These are phyloP conservation scores for Erysiphe pulchra DNA, from an alignment of 2,329 filamentous ascomycete genomes.

Conservation along the genomic window DNA sequence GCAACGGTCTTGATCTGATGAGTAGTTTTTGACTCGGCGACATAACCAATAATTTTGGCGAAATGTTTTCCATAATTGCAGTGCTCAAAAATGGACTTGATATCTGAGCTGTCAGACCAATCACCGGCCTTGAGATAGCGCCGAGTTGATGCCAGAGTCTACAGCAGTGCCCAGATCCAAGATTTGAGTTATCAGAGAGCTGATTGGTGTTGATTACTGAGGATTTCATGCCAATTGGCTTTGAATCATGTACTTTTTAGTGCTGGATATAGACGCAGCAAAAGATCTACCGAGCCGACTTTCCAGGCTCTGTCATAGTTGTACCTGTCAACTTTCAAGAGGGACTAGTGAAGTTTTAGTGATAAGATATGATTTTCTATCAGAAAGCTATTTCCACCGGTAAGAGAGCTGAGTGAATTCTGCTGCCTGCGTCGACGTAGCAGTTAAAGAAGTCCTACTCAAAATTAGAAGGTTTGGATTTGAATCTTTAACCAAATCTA, in stretches of 20 bases:
- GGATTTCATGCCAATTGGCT: not conserved
- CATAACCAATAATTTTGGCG: not conserved
- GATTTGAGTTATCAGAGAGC: not conserved
- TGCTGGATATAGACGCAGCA: not conserved
- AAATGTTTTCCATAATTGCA: not conserved
- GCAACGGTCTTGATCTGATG: not conserved
- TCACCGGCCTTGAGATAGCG: not conserved
- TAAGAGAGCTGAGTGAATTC: not conserved
- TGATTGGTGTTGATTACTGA: not conserved
- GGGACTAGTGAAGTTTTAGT: not conserved
- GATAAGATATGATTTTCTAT: not conserved
- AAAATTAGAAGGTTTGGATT: no score
- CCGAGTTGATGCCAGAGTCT: not conserved
- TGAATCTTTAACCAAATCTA: no score
- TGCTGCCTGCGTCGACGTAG: no score
- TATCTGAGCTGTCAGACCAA: not conserved
- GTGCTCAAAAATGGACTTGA: not conserved
- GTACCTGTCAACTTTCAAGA: not conserved
- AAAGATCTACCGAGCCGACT: not conserved
- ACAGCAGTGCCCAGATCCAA: slow-evolving; percentile 1
- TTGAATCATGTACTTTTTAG: not conserved
- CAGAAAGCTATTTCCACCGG: no score
- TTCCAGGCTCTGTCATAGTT: not conserved
- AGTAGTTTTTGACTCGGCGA: no score
- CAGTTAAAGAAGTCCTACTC: no score